Conservation (phyloP, 139 green algal genomes). For the Choricystis sp. region DNA sequence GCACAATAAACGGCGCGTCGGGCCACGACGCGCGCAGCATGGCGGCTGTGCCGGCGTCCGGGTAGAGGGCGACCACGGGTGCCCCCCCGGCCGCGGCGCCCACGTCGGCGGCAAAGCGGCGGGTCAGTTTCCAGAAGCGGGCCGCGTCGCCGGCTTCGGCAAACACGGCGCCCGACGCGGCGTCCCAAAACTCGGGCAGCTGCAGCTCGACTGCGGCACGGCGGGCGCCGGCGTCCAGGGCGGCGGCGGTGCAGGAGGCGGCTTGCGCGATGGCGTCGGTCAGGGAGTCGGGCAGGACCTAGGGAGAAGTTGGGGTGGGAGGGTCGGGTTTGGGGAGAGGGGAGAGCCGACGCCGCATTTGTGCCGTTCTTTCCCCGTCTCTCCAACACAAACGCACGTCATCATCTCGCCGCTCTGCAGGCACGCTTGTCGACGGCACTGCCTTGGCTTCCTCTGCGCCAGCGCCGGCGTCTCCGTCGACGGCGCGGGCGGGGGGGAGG, state of each 20-base stretch:
- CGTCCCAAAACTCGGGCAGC: slow-evolving; percentile 82
- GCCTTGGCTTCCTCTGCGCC: too few relatives aligned
- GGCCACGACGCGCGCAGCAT: slow-evolving; percentile 73
- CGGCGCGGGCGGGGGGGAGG: too few relatives aligned
- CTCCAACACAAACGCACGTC: slow-evolving; percentile 5
- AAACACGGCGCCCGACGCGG: slow-evolving; percentile 55
- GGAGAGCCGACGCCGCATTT: too few relatives aligned
- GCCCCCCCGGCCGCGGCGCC: slow-evolving; percentile 5
- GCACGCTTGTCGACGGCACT: too few relatives aligned
- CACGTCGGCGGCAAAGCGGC: slow-evolving; percentile 55
- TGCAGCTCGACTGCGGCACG: slow-evolving; percentile 63
- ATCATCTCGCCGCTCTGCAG: too few relatives aligned
- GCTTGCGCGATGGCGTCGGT: slow-evolving; percentile 44
- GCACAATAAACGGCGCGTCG: slow-evolving; percentile 44
- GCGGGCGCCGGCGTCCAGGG: slow-evolving; percentile 32
- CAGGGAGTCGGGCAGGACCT: slow-evolving; percentile 65
- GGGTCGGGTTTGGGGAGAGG: not conserved
- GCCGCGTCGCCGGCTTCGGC: slow-evolving; percentile 70
- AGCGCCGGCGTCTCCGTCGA: too few relatives aligned
- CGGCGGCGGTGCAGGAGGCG: slow-evolving; percentile 35
- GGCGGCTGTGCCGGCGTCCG: slow-evolving; percentile 76
- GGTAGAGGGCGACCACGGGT: slow-evolving; percentile 43
- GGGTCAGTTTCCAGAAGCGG: slow-evolving; percentile 57
- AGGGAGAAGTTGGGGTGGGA: not conserved
- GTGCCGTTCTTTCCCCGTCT: not conserved